Evolutionary conservation across 208 protist genomes (phyloP), one percentile per base, ranked within the genome.

Genomic region (Balamuthia mandrillaris): DNA sequence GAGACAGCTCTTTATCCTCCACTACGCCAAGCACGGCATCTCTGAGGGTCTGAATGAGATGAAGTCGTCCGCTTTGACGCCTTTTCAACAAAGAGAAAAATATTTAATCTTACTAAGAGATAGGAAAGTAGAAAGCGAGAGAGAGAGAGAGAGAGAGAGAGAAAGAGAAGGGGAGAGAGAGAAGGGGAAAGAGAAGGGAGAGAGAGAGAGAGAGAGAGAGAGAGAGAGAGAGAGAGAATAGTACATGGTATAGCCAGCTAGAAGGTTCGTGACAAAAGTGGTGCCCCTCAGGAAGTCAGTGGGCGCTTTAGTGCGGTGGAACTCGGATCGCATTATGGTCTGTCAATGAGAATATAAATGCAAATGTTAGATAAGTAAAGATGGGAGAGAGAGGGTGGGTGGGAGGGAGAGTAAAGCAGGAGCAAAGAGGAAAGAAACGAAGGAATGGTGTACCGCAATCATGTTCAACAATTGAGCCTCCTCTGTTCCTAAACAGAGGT

Each of bases 211-310:
- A 3, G 6, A 0, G 35, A 6, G 10, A 9, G 5, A 6, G 10
- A 24, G n/a, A 21, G n/a, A 29, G n/a, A 5, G 33, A 63, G n/a
- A 6, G n/a, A 21, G 33, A 21, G 3, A 21, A 7, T 4, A 18
- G 68, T 58, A 78, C 68, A 60, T 78, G 41, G 68, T 78, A 31
- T 78, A 78, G 47, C 45, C 52, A 2, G 68, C 52, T 42, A 78
- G 52, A 14, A 78, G 68, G 68, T 49, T 42, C 0, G 68, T 60
- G 31, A 78, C 68, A 29, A 78, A 78, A 0, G 68, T 78, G 68
- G 68, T 78, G 4, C 68, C 68, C 0, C 68, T 42, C 1, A 78
- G 68, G 29, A 78, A 78, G 68, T 78, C 68, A 5, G 45, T 42
- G 0, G 68, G 45, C 29, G 52, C 27, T 49, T 78, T 78, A 21